Evolutionary conservation across 805 yeast genomes (phyloP), one percentile per base, ranked within the genome.

Genomic region (Metschnikowia peoriensis): DNA sequence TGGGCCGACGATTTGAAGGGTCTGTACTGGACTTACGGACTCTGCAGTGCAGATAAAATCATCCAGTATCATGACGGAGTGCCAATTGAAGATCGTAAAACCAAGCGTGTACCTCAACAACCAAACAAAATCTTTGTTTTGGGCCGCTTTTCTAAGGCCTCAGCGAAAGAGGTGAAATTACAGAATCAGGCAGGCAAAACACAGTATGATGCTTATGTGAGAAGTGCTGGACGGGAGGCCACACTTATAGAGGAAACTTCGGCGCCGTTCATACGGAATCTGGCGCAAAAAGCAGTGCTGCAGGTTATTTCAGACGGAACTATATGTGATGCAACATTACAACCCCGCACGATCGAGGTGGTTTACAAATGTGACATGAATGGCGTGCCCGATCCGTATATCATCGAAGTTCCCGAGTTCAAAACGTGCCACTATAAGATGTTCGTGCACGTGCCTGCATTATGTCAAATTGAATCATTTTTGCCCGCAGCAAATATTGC

Each of bases 391-490:
- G 27, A n/a, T 11, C 50, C 65, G 1, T 55, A 52, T 34, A 65
- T 73, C n/a, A 50, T 69, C 9, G 76, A 77, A 61, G 73, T 82
- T 3, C 68, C 68, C 46, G 91, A 85, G 64, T 66, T 74, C 34
- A 75, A 73, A 50, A 81, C 85, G 0, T 85, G 91, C 63, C 77
- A 77, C 43, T 85, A 85, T 61, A 73, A 73, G 56, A 73, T 83
- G 66, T 70, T 70, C 28, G 66, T 85, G 4, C 74, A 73, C 44
- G 73, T 84, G 0, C 84, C 84, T 0, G 62, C 67, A 7, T 67
- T 85, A 27, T 85, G 90, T 57, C 52, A 52, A 49, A 43, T 63
- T 61, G 63, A 71, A 58, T 75, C 71, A 44, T 72, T 75, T 47
- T 47, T 52, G 39, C 70, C 71, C 6, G 41, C 50, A 49, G 61